Evolutionary conservation across 805 yeast species (phyloP), one percentile per base, ranked within the genome.

Genomic region (Wickerhamiella azymoides): DNA sequence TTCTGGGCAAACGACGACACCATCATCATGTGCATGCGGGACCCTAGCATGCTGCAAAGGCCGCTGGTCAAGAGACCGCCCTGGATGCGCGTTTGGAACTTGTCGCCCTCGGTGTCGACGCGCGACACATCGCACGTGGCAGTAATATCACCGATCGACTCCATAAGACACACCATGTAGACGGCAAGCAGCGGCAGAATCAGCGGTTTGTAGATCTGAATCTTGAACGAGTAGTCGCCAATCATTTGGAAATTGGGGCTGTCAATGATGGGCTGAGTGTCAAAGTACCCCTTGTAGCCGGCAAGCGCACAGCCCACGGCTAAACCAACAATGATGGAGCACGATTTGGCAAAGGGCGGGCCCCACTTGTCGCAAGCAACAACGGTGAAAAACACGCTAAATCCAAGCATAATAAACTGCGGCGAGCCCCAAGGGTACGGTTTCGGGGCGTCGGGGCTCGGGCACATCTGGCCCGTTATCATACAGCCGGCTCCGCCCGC

Each of bases 1-100:
- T 84, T 84, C 64, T 85, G 94, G 10, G 95, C 94, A 67, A 85
- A 85, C 0, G 89, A 80, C 9, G 92, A 80, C 76, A 84, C 71
- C 49, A 94, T 94, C 16, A 94, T 80, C 48, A 80, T 67, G 21
- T 93, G 83, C 73, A 76, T 71, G 37, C 84, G 67, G 36, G 85
- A 84, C 16, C 92, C 77, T 1, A 84, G 49, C 24, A 79, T 55
- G 50, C 94, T 86, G 62, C 80, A 79, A 53, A 82, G 55, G 41
- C 94, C 95, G 63, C 84, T 94, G 25, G 93, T 88, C 35, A 84
- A 69, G 41, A 84, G 73, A 64, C 94, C 95, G 56, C 95, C 95
- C 66, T 85, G 94, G 54, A 85, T 73, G 64, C 95, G 70, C 11
- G 88, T 75, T 54, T 84, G 94, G 61, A 79, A 84, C 16, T 70